These are phyloP conservation scores for Eucalyptus marginata DNA, from an alignment of 345 rosid species.

Conservation along the genomic window DNA sequence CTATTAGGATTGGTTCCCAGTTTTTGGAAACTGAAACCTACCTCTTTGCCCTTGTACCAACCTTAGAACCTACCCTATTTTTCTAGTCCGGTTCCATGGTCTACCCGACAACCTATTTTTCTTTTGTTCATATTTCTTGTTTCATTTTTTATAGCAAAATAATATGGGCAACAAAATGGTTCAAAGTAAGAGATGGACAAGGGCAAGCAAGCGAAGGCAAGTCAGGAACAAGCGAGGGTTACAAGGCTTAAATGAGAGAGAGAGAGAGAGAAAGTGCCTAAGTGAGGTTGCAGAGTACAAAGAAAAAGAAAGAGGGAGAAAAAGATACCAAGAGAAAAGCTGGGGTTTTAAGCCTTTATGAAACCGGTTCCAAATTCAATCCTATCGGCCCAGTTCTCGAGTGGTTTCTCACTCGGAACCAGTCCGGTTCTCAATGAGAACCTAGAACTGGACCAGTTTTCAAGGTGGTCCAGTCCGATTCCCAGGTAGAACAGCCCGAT, in stretches of 20 bases:
- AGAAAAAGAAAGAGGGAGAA: neutral
- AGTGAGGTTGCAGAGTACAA: neutral
- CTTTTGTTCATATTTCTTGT: neutral
- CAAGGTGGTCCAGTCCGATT: neutral
- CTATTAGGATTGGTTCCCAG: neutral
- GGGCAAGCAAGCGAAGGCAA: neutral
- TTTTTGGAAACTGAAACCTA: neutral
- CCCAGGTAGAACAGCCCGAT: neutral
- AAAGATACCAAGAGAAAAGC: neutral
- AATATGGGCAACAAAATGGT: neutral
- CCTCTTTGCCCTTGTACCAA: neutral
- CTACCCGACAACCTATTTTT: neutral
- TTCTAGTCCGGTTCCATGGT: neutral
- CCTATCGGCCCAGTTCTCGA: neutral
- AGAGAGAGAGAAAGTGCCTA: neutral
- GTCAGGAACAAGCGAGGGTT: neutral
- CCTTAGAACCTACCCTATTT: neutral
- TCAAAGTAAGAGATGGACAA: neutral
- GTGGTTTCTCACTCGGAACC: neutral
- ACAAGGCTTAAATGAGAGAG: neutral
- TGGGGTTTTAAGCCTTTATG: neutral
- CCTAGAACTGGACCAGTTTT: neutral
- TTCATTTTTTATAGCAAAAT: no score
- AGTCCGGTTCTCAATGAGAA: neutral
- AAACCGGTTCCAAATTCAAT: neutral